Percentiles rank a stretch among this genome's conserved stretches.
These are phyloP conservation scores for Colletotrichum brevisporum DNA, from an alignment of 2,329 filamentous ascomycete species.

Conservation along the genomic window DNA sequence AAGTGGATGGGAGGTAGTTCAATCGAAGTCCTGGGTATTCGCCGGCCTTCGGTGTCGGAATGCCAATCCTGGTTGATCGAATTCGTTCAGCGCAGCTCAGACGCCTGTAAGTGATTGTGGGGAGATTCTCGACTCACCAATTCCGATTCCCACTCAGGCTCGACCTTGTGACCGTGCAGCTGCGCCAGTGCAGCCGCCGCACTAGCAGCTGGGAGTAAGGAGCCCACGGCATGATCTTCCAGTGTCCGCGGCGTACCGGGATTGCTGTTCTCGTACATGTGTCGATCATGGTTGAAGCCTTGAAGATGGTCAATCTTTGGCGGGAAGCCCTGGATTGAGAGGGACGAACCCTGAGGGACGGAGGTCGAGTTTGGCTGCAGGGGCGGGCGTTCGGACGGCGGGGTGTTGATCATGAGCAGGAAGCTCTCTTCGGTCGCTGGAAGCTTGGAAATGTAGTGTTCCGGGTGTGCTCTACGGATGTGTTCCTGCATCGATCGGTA, in stretches of 20 bases:
- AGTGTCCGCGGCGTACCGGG: conserved; percentile 77
- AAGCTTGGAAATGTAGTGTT: conserved; percentile 97
- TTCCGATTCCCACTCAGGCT: conserved; percentile 84
- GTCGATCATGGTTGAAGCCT: conserved; percentile 73
- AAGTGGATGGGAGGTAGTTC: conserved; percentile 80
- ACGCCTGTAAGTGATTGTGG: conserved; percentile 34
- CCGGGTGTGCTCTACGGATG: conserved; percentile 95
- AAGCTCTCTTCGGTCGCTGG: conserved; percentile 99
- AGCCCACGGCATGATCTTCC: conserved; percentile 78
- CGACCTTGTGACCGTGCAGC: conserved; percentile 81
- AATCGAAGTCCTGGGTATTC: conserved; percentile 76
- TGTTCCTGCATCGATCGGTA: conserved; percentile 99
- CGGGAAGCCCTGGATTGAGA: conserved; percentile 41
- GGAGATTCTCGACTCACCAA: conserved; percentile 68
- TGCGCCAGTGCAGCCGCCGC: conserved; percentile 91
- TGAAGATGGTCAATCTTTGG: conserved; percentile 47
- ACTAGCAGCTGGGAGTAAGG: conserved; percentile 76
- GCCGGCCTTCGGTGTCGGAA: conserved; percentile 77
- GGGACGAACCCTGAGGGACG: conserved; percentile 40
- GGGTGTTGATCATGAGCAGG: conserved; percentile 93
- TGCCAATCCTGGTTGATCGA: conserved; percentile 72
- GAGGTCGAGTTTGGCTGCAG: conserved; percentile 50
- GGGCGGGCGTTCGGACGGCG: conserved; percentile 68
- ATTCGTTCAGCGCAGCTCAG: conserved; percentile 34
- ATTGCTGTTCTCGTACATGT: conserved; percentile 75